Conservation (phyloP, 2,329 filamentous ascomycete species). For the Fusarium continuum region DNA sequence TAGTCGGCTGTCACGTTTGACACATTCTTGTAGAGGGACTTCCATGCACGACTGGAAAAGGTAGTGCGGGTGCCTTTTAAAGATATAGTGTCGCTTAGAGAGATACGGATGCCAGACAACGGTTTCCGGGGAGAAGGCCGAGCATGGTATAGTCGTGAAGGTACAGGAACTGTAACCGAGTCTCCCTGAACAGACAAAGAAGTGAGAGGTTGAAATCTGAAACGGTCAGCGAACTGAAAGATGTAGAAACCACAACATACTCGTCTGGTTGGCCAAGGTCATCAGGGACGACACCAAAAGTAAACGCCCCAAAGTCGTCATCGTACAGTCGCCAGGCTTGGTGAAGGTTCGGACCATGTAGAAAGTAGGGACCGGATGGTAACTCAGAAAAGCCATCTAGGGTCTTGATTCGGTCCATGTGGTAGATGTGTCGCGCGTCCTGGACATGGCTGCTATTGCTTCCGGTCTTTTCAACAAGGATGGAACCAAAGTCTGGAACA, state of each 20-base stretch:
- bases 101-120: constrained; percentile 50
- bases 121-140: constrained; percentile 45
- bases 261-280: constrained; percentile 39
- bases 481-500: constrained; percentile 49
- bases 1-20: constrained; percentile 57
- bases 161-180: constrained; percentile 49
- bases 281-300: constrained; percentile 51
- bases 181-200: constrained; percentile 41
- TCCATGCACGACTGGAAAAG: constrained; percentile 67
- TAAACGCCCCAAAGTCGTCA: constrained; percentile 50
- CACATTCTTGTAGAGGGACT: constrained; percentile 58
- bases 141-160: constrained; percentile 50
- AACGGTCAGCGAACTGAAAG: constrained; percentile 6
- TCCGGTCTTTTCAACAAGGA: constrained; percentile 52
- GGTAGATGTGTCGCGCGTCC: constrained; percentile 28
- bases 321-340: constrained; percentile 55
- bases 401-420: constrained; percentile 28
- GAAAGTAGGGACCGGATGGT: constrained; percentile 54
- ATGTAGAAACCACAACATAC: constrained; percentile 24
- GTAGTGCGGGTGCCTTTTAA: constrained; percentile 62
- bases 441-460: constrained; percentile 8
- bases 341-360: constrained; percentile 53
- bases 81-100: constrained; percentile 48
- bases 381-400: constrained; percentile 40
- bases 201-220: constrained; percentile 46